phyloP scores from a whole-genome alignment of 768 basidiomycete species.

The Gyrodon lividus region DNA sequence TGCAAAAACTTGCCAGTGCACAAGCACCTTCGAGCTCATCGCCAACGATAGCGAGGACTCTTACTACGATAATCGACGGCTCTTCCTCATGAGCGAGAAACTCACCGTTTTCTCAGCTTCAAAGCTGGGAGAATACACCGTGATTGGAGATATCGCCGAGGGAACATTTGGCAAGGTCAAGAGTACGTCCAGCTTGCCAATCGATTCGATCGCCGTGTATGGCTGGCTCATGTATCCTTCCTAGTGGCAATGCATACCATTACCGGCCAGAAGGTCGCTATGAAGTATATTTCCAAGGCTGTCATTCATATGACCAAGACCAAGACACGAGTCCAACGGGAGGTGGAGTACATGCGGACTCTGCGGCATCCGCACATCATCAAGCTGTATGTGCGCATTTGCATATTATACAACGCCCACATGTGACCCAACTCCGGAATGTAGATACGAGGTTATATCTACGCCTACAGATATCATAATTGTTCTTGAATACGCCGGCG shows the following conservation, averaged over 20 bases:
- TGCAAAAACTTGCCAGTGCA: constrained; percentile 1
- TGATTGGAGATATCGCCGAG: constrained; percentile 86
- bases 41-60: constrained; percentile 7
- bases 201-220: constrained; percentile 14
- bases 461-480: constrained; percentile 97
- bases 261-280: constrained; percentile 93
- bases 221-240: constrained; percentile 14
- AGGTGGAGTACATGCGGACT: constrained; percentile 95
- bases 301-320: constrained; percentile 91
- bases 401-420: constrained; percentile 3
- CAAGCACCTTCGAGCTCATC: constrained; percentile 1
- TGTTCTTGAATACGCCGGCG: constrained; percentile 94
- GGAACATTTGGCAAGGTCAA: constrained; percentile 99
- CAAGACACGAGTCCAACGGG: constrained; percentile 87
- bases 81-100: constrained; percentile 26
- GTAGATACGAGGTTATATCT: constrained; percentile 84
- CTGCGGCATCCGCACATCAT: constrained; percentile 96
- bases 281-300: constrained; percentile 96
- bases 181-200: constrained; percentile 56
- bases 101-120: constrained; percentile 50
- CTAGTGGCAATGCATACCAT: constrained; percentile 91
- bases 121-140: constrained; percentile 88
- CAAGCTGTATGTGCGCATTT: constrained; percentile 69
- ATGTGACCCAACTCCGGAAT: constrained; percentile 6
- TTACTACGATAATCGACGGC: constrained; percentile 16